phyloP scores from a whole-genome alignment of 306 rosid species.

The Adenanthera pavonina region DNA sequence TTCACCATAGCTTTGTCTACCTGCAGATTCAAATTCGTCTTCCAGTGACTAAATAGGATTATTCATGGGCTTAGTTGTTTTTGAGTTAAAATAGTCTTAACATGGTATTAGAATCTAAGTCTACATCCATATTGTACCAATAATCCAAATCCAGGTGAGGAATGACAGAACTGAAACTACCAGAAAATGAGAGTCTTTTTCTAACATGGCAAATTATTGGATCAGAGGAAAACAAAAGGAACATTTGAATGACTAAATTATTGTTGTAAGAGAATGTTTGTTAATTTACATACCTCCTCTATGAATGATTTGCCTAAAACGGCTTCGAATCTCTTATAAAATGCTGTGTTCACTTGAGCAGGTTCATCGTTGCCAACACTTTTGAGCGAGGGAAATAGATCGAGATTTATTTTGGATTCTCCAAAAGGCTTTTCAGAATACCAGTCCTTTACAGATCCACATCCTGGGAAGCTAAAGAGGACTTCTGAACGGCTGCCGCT shows the following conservation, averaged over 20 bases:
- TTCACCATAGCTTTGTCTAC: slow-evolving; percentile 40
- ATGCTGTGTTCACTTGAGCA: slow-evolving; percentile 62
- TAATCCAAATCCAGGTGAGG: neutral
- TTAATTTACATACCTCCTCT: slow-evolving; percentile 44
- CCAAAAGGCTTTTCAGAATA: slow-evolving; percentile 55
- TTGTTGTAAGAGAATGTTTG: neutral
- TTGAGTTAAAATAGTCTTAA: neutral
- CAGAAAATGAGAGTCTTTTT: neutral
- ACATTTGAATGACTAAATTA: neutral
- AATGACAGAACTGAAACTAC: neutral
- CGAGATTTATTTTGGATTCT: slow-evolving; percentile 46
- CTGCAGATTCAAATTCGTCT: slow-evolving; percentile 40
- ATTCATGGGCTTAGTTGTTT: neutral
- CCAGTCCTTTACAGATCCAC: slow-evolving; percentile 59
- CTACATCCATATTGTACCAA: neutral
- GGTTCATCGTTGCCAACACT: slow-evolving; percentile 67
- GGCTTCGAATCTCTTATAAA: slow-evolving; percentile 44
- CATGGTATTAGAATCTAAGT: neutral
- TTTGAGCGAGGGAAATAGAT: slow-evolving; percentile 58
- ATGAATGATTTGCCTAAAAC: slow-evolving; percentile 12
- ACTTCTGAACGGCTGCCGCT: slow-evolving; percentile 25
- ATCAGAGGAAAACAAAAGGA: neutral
- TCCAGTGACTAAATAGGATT: neutral
- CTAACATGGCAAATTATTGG: neutral
- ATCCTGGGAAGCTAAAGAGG: slow-evolving; percentile 62